These are phyloP conservation scores for Aspergillus haitiensis DNA, from an alignment of 495 filamentous ascomycete species.

Conservation along the genomic window DNA sequence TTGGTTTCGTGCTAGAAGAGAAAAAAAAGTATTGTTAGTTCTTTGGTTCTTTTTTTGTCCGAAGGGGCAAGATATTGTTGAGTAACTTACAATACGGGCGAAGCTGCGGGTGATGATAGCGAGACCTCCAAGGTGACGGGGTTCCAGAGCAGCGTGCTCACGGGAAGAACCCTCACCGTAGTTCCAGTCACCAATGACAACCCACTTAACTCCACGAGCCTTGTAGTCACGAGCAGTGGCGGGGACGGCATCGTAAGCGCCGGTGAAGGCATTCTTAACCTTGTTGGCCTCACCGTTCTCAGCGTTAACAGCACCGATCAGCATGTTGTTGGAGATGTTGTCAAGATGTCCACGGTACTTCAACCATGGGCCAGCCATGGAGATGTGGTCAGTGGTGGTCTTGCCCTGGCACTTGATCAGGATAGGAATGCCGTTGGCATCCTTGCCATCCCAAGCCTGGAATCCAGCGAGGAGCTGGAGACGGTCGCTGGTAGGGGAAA, in stretches of 20 bases:
- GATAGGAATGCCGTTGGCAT: slow-evolving; percentile 82
- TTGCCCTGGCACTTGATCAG: slow-evolving; percentile 98
- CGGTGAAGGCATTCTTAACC: slow-evolving; percentile 87
- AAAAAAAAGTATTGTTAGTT: slow-evolving; percentile 20
- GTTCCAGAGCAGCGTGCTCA: slow-evolving; percentile 97
- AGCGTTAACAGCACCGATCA: slow-evolving; percentile 95
- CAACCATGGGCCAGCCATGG: slow-evolving; percentile 96
- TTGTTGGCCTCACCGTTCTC: slow-evolving; percentile 98
- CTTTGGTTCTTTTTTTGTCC: neutral
- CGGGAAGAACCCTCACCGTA: slow-evolving; percentile 97
- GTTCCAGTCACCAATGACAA: slow-evolving; percentile 99
- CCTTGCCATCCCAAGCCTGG: slow-evolving; percentile 90
- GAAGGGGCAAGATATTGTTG: neutral
- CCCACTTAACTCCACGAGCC: slow-evolving; percentile 91
- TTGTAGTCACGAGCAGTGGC: slow-evolving; percentile 98
- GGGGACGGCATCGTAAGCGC: slow-evolving; percentile 82
- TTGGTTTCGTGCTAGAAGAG: slow-evolving; percentile 83
- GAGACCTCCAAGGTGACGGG: slow-evolving; percentile 93
- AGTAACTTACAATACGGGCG: slow-evolving; percentile 76
- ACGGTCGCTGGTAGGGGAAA: slow-evolving; percentile 88
- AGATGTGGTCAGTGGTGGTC: slow-evolving; percentile 99
- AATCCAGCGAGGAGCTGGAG: slow-evolving; percentile 91
- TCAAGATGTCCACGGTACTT: slow-evolving; percentile 99
- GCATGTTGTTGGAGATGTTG: slow-evolving; percentile 99
- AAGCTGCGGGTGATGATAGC: slow-evolving; percentile 96